These are phyloP conservation scores for Kregervanrija delftensis DNA, from an alignment of 805 yeast species.

Conservation along the genomic window DNA sequence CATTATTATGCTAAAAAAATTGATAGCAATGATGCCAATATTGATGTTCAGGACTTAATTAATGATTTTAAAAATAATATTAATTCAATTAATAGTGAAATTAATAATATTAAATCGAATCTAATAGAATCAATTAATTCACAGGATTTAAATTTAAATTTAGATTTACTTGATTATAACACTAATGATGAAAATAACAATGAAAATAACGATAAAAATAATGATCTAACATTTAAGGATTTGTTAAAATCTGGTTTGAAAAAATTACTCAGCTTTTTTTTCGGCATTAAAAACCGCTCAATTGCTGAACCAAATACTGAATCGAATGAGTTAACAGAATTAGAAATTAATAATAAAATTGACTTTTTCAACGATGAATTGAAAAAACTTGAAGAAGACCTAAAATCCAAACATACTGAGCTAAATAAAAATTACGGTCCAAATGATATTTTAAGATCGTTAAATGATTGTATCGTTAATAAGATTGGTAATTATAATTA, in stretches of 20 bases:
- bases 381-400: conserved; percentile 14
- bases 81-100: background rate
- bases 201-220: too few species aligned
- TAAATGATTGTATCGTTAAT: conserved; percentile 36
- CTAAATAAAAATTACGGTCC: conserved; percentile 43
- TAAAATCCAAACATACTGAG: conserved; percentile 7
- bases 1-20: conserved; percentile 38
- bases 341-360: conserved; percentile 3
- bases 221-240: background rate
- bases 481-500: conserved; percentile 68
- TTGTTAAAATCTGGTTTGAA: too few species aligned
- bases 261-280: too few species aligned
- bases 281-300: too few species aligned
- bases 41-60: background rate
- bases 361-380: conserved; percentile 25
- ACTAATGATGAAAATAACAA: conserved; percentile 1
- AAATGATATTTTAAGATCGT: conserved; percentile 55
- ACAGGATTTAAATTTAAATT: background rate
- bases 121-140: too few species aligned
- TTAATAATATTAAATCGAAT: background rate
- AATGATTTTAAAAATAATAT: background rate
- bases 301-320: background rate
- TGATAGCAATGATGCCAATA: conserved; percentile 1
- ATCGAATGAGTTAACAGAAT: background rate
- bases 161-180: too few species aligned